Base-by-base conservation (phyloP, 768 basidiomycete genomes). In the Hygrophoropsis aurantiaca region DNA sequence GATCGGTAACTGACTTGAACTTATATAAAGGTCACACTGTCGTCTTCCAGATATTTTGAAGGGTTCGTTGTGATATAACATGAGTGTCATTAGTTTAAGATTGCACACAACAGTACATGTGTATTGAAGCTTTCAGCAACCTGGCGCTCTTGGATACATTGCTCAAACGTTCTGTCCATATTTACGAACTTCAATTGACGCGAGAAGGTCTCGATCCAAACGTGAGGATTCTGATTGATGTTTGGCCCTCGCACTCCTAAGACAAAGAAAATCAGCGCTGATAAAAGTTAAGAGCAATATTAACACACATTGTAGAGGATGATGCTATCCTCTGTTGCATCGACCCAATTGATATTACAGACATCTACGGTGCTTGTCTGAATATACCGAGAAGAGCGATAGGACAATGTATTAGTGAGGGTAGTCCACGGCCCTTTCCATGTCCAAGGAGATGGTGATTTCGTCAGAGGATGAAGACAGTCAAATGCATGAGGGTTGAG, bases 321-420 rank as follows among this genome's bases (percentile, higher is more conserved):
- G 16, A 84, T 71, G 46, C 82, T 81, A 51, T 85, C 82, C 58
- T 84, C 82, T 10, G 79, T 84, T 33, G 74, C 73, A 33, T 72
- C 68, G 46, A 82, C 65, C 59, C 73, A 75, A 27, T 80, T 75
- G 44, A 83, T 71, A 27, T 62, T 65, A 40, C 72, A 64, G 8
- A 71, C 66, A 47, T 75, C 70, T 3, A 76, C 73, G 13, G 75
- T 78, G 44, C 69, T 68, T 11, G 64, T 68, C 40, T 61, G 53
- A 2, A 66, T 57, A 41, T 60, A 66, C 26, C 44, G 54, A 13
- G 56, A 44, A 24, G 52, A 57, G n/a, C 64, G 53, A 46, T 58
- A 55, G 38, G 23, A 44, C 43, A 68, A 59, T 25, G 66, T 44
- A n/a, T 64, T 64, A 18, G 65, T 66, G 24, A 66, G 39, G 15